Evolutionary conservation across 176 grass and related monocot species (phyloP), one percentile per base, ranked within the genome.

Genomic region (Saccharum spontaneum): DNA sequence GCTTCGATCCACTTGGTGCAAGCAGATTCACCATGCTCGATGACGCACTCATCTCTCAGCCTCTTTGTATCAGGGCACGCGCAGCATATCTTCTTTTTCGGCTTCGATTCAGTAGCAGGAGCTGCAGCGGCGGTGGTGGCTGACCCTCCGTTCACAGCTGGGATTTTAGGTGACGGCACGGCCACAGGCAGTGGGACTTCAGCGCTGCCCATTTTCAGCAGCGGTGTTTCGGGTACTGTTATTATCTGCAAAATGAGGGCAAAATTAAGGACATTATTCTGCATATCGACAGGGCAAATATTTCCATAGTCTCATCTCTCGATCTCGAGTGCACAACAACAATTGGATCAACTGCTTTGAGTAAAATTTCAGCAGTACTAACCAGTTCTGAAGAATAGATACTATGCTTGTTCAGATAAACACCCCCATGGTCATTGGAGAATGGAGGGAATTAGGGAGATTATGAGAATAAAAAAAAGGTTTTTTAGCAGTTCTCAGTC

Each of bases 31-130:
- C 93, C 93, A 6, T 95, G 81, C 67, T 92, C 80, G 4, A 95
- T 86, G 15, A 95, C 38, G 76, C 93, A 92, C 74, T 92, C 90
- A 48, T 98, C 97, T 63, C 93, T 89, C 69, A 94, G 80, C 82
- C 85, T 89, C 88, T 95, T 98, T 6, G 97, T 98, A 48, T 98
- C 96, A 5, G 96, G 96, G 80, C 96, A 94, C 4, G 91, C 93
- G 22, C 96, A 95, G 50, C 96, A 94, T 33, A 94, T 95, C 93
- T 95, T 98, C 85, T 94, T 98, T 82, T 88, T 98, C 30, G 93
- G 93, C 88, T 90, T 94, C 2, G 80, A 37, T 63, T 86, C 91
- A 0, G 70, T 12, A 61, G 54, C 54, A 31, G 82, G 55, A 22
- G 36, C 65, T 24, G 52, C 13, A 24, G 88, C 38, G 61, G 76